phyloP scores from a whole-genome alignment of 495 filamentous ascomycete species.

The Xylaria longipes region DNA sequence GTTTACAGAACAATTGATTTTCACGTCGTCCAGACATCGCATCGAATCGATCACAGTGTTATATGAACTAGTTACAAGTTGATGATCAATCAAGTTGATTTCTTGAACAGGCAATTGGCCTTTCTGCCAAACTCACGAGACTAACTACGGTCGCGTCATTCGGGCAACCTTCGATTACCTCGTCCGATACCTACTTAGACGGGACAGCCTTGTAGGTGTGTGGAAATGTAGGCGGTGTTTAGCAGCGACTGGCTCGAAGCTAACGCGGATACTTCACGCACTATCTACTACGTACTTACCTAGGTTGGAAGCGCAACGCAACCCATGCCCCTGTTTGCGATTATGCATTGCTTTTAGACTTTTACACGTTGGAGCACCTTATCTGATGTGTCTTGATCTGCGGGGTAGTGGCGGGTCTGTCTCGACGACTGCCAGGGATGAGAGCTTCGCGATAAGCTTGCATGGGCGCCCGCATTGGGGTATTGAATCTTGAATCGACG shows the following conservation, averaged over 20 bases:
- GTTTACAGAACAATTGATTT: background rate
- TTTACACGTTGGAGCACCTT: constrained; percentile 7
- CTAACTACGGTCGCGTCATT: background rate
- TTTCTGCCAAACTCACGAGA: background rate
- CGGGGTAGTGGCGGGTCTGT: constrained; percentile 15
- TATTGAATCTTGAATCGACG: background rate
- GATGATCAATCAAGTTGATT: background rate
- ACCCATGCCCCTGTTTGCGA: background rate
- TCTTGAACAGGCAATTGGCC: background rate
- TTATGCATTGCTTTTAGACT: constrained; percentile 19
- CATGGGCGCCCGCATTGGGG: constrained; percentile 12
- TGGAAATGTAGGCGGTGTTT: background rate
- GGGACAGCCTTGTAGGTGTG: background rate
- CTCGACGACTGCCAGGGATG: background rate
- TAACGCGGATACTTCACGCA: background rate
- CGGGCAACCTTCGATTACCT: background rate
- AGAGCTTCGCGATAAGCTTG: constrained; percentile 22
- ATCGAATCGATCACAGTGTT: background rate
- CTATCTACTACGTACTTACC: too few relatives aligned
- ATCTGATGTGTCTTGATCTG: constrained; percentile 10
- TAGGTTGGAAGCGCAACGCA: too few relatives aligned
- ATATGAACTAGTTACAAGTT: background rate
- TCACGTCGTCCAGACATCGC: background rate
- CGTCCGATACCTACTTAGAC: background rate
- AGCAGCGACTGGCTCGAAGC: background rate